phyloP scores from a whole-genome alignment of 2,329 filamentous ascomycete genomes.

The Sporothrix globosa region DNA sequence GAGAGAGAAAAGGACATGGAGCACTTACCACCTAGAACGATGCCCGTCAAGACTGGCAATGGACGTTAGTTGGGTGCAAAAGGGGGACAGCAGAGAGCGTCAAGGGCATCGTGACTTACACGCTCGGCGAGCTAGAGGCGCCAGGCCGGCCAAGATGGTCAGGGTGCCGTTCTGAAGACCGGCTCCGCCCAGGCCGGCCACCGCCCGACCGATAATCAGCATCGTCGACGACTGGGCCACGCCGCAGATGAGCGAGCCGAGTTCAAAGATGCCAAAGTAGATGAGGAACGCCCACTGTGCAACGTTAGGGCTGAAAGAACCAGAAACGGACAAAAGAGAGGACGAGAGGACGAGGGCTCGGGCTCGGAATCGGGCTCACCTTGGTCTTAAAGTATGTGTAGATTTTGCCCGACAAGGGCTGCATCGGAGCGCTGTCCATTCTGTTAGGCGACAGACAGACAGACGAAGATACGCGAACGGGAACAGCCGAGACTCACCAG shows the following conservation, averaged over 20 bases:
- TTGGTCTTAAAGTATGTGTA: conserved; percentile 47
- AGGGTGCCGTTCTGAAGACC: conserved; percentile 46
- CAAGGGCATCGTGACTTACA: not conserved
- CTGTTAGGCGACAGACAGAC: not conserved
- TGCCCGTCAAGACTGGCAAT: not conserved
- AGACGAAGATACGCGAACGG: too few species aligned
- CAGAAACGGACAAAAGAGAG: not conserved
- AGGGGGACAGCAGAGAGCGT: too few species aligned
- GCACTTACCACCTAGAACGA: not conserved
- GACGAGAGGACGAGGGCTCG: not conserved
- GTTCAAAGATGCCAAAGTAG: conserved; percentile 45
- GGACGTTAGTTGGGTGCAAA: too few species aligned
- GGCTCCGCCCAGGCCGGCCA: conserved; percentile 43
- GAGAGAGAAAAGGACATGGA: not conserved
- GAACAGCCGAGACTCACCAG: conserved; percentile 15
- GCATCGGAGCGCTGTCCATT: conserved; percentile 41
- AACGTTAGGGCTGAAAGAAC: not conserved
- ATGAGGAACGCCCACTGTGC: conserved; percentile 41
- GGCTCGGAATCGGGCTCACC: not conserved
- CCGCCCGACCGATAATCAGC: conserved; percentile 38
- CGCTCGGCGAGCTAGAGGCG: conserved; percentile 2
- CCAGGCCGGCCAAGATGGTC: conserved; percentile 41
- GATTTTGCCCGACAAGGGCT: conserved; percentile 43
- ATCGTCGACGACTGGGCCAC: conserved; percentile 36
- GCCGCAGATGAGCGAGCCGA: conserved; percentile 45